Evolutionary conservation across 257 asterid species (phyloP).

Genomic region (Plectranthus barbatus): DNA sequence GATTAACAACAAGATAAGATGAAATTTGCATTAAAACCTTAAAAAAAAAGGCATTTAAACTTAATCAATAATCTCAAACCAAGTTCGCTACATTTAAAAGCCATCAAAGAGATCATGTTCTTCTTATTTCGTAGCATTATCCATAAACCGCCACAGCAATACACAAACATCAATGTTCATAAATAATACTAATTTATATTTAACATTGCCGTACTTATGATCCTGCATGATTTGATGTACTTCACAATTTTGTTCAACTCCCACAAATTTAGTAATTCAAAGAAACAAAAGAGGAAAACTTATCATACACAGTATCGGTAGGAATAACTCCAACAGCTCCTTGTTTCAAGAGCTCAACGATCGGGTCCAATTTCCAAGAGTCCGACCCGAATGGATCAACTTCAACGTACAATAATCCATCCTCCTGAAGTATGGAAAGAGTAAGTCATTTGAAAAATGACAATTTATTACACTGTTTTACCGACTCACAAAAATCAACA

Average conservation of each 20-base stretch:
- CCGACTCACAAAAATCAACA: neutral
- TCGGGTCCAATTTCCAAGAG: constrained; percentile 82
- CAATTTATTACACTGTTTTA: neutral
- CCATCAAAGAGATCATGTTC: neutral
- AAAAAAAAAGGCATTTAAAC: neutral
- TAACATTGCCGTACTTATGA: neutral
- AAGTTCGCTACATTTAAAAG: neutral
- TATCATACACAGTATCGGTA: constrained; percentile 76
- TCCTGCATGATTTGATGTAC: neutral
- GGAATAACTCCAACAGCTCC: constrained; percentile 99
- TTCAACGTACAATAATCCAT: constrained; percentile 50
- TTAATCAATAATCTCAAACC: neutral
- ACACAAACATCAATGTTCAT: neutral
- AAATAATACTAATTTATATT: neutral
- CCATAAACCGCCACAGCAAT: neutral
- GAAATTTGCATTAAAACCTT: neutral
- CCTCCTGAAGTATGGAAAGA: constrained; percentile 37
- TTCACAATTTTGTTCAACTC: neutral
- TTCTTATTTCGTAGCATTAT: neutral
- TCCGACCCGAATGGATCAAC: constrained; percentile 78
- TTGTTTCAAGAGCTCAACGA: constrained; percentile 62
- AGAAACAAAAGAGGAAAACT: neutral
- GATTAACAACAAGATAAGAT: neutral
- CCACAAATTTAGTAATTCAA: neutral
- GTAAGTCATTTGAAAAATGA: neutral